Evolutionary conservation across 306 rosid species (phyloP).

Genomic region (Quercus wislizeni): DNA sequence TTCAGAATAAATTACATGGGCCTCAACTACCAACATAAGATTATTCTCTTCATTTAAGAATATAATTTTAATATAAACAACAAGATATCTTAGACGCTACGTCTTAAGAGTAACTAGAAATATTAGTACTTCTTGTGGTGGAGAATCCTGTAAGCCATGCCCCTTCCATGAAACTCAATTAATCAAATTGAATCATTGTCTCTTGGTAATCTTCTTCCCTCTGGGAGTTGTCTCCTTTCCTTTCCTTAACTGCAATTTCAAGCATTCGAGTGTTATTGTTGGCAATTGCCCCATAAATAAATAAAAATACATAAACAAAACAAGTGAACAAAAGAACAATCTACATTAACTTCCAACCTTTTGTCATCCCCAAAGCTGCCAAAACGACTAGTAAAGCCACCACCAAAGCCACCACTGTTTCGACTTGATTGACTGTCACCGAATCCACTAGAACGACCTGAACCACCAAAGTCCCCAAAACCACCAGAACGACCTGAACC

Average conservation of each 20-base stretch:
- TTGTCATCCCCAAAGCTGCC: conserved; percentile 29
- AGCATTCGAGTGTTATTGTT: not conserved
- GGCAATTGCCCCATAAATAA: not conserved
- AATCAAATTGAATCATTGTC: not conserved
- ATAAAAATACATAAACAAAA: not conserved
- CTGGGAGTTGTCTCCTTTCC: not conserved
- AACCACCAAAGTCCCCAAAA: conserved; percentile 39
- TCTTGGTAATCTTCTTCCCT: not conserved
- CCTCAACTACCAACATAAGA: not conserved
- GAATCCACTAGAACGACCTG: conserved; percentile 21
- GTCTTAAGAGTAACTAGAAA: not conserved
- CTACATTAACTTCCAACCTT: not conserved
- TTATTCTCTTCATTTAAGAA: not conserved
- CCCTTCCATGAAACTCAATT: not conserved
- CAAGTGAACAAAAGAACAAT: not conserved
- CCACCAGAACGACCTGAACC: conserved; percentile 32
- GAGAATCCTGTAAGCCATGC: not conserved
- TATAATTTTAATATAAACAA: not conserved
- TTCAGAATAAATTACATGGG: not conserved
- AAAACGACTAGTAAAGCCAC: conserved; percentile 15
- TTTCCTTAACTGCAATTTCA: not conserved
- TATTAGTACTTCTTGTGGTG: not conserved
- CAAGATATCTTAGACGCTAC: not conserved
- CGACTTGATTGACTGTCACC: conserved; percentile 25
- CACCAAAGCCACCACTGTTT: conserved; percentile 23